These are phyloP conservation scores for Bacidia rubella DNA, from an alignment of 495 filamentous ascomycete species.

Conservation along the genomic window DNA sequence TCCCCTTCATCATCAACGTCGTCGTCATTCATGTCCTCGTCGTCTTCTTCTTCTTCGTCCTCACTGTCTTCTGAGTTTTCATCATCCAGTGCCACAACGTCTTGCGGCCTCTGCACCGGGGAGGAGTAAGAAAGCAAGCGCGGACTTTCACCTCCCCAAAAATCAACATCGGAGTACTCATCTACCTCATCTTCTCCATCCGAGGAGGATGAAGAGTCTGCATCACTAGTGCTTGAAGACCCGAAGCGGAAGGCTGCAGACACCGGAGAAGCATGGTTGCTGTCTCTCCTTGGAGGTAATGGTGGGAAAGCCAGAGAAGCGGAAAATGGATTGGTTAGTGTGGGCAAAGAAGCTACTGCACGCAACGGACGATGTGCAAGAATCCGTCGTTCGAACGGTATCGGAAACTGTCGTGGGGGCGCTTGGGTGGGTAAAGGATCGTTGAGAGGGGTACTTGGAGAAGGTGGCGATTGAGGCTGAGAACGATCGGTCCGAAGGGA, in stretches of 20 bases:
- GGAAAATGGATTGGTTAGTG: constrained; percentile 5
- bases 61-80: constrained; percentile 27
- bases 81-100: constrained; percentile 22
- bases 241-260: constrained; percentile 27
- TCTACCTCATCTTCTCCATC: constrained; percentile 33
- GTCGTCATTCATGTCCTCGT: constrained; percentile 35
- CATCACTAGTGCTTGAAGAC: constrained; percentile 24
- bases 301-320: constrained; percentile 19
- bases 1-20: constrained; percentile 15
- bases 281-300: constrained; percentile 4
- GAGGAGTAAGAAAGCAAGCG: constrained; percentile 31
- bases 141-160: constrained; percentile 46
- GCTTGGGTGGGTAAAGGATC: not conserved
- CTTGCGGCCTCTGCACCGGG: constrained; percentile 25
- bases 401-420: not conserved
- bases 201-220: constrained; percentile 24
- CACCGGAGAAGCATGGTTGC: constrained; percentile 26
- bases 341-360: constrained; percentile 16
- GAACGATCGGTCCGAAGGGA: constrained; percentile 34
- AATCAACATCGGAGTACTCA: constrained; percentile 45
- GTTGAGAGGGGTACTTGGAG: constrained; percentile 15
- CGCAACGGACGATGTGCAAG: constrained; percentile 12
- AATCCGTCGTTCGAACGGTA: not conserved
- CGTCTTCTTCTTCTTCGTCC: constrained; percentile 34
- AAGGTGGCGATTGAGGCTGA: constrained; percentile 11